Conservation (phyloP, 345 rosid species). For the Populus ilicifolia region DNA sequence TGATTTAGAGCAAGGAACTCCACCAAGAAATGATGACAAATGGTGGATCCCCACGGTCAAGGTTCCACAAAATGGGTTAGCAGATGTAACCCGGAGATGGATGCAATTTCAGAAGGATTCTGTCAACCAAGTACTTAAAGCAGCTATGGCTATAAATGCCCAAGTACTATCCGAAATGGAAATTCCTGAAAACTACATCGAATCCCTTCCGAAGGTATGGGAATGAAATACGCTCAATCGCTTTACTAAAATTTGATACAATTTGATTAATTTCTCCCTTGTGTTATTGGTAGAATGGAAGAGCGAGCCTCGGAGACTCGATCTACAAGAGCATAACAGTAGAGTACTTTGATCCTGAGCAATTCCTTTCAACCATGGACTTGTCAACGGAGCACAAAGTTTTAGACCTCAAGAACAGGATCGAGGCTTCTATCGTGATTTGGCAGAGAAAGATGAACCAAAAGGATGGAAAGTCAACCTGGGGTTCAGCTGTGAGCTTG, state of each 20-base stretch:
- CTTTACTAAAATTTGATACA: neutral
- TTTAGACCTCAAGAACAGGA: constrained; percentile 77
- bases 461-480: constrained; percentile 77
- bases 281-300: constrained; percentile 55
- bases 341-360: constrained; percentile 76
- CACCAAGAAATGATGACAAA: constrained; percentile 56
- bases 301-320: constrained; percentile 86
- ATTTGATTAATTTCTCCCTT: neutral
- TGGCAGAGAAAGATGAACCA: constrained; percentile 84
- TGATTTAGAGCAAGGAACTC: constrained; percentile 54
- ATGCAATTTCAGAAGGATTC: constrained; percentile 77
- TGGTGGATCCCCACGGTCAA: constrained; percentile 94
- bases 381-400: constrained; percentile 79
- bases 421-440: constrained; percentile 88
- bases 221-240: neutral
- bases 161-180: constrained; percentile 87
- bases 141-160: constrained; percentile 96
- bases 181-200: constrained; percentile 82
- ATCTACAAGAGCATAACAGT: constrained; percentile 84
- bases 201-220: constrained; percentile 83
- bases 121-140: constrained; percentile 94
- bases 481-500: constrained; percentile 88
- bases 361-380: constrained; percentile 69
- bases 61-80: constrained; percentile 68
- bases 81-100: constrained; percentile 60